These are phyloP conservation scores for Colletotrichum tropicicola DNA, from an alignment of 2,329 filamentous ascomycete genomes.

Conservation along the genomic window DNA sequence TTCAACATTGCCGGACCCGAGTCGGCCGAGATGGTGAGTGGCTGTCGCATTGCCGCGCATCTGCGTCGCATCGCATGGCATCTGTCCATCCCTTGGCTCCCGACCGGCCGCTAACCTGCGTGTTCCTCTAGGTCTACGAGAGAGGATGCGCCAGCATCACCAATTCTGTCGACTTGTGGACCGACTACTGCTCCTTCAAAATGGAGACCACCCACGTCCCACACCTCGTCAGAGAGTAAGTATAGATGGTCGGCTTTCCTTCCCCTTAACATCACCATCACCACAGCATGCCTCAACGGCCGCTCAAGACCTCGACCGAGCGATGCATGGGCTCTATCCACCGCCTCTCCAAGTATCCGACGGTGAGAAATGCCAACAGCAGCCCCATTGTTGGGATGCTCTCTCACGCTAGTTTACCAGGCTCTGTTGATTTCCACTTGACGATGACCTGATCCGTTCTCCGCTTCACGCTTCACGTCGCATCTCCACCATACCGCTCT, in stretches of 20 bases:
- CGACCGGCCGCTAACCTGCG: neutral
- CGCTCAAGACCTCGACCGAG: conserved; percentile 50
- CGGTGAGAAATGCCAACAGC: conserved; percentile 79
- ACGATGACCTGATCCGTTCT: conserved; percentile 47
- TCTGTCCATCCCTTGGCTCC: conserved; percentile 11
- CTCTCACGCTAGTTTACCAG: conserved; percentile 73
- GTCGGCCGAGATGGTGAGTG: conserved; percentile 90
- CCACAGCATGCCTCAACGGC: conserved; percentile 51
- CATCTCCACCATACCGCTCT: conserved; percentile 40
- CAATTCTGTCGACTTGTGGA: conserved; percentile 95
- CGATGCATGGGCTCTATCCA: conserved; percentile 39
- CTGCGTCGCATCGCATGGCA: neutral
- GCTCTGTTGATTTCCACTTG: conserved; percentile 60
- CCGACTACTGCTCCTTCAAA: conserved; percentile 97
- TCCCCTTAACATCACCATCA: conserved; percentile 68
- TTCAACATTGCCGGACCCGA: conserved; percentile 97
- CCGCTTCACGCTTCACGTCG: conserved; percentile 54
- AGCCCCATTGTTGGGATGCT: conserved; percentile 65
- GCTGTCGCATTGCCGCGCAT: neutral
- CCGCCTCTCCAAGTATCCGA: conserved; percentile 50
- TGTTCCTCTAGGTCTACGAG: conserved; percentile 81
- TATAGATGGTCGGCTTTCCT: conserved; percentile 72
- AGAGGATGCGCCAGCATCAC: conserved; percentile 92
- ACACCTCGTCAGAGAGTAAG: conserved; percentile 99
- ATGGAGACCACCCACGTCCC: conserved; percentile 96